Percentiles rank a stretch among this genome's conserved stretches.
phyloP scores from a whole-genome alignment of 257 asterid genomes.

The Nemophila menziesii region DNA sequence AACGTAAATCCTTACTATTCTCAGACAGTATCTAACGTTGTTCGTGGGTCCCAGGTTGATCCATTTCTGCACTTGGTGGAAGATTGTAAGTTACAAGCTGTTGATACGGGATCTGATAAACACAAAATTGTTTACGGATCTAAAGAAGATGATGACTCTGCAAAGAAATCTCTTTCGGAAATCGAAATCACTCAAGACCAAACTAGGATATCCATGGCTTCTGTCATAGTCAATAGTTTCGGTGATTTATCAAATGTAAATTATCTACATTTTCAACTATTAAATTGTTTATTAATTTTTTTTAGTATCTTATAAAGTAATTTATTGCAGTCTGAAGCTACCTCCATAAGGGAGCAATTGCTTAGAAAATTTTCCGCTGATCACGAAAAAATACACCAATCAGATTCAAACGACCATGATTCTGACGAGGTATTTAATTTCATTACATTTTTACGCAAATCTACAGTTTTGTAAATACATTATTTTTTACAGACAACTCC shows the following conservation, averaged over 20 bases:
- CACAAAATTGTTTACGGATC: conserved; percentile 49
- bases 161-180: conserved; percentile 55
- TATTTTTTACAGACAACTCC: conserved; percentile 36
- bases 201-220: conserved; percentile 51
- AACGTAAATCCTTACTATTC: neutral
- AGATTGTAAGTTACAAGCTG: conserved; percentile 67
- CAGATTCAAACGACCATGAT: conserved; percentile 21
- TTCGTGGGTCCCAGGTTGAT: conserved; percentile 46
- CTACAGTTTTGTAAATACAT: conserved; percentile 1
- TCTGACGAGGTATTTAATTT: conserved; percentile 26
- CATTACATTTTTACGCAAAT: no score
- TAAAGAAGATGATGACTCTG: conserved; percentile 64
- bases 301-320: neutral
- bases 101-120: conserved; percentile 29
- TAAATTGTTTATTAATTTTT: conserved; percentile 1
- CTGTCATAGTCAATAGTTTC: conserved; percentile 46
- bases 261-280: neutral
- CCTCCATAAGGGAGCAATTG: conserved; percentile 43
- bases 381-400: conserved; percentile 21
- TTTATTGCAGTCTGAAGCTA: conserved; percentile 45
- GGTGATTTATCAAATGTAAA: conserved; percentile 44
- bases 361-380: conserved; percentile 60
- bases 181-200: conserved; percentile 47
- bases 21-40: neutral
- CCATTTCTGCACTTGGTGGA: conserved; percentile 72